A percentile compares a stretch with the other conserved stretches of the same genome.
Evolutionary conservation across 2,329 filamentous ascomycete species (phyloP).

Genomic region (Ophiosphaerella narmari): DNA sequence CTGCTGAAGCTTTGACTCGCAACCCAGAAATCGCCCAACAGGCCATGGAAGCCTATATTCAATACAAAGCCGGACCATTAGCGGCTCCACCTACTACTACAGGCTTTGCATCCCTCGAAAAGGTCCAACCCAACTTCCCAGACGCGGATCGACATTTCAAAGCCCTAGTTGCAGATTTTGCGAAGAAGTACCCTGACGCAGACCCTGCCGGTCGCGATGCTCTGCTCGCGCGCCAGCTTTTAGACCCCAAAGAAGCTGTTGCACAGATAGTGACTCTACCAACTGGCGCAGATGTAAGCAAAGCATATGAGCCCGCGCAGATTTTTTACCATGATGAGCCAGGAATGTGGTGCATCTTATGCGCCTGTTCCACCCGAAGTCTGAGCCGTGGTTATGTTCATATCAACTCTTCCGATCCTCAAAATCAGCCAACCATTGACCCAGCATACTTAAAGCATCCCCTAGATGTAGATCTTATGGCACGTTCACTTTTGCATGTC

Average conservation of each 20-base stretch:
- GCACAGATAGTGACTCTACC: slow-evolving; percentile 25
- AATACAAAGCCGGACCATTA: slow-evolving; percentile 35
- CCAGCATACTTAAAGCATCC: slow-evolving; percentile 52
- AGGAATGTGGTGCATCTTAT: slow-evolving; percentile 28
- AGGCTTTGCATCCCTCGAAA: slow-evolving; percentile 29
- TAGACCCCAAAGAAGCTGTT: slow-evolving; percentile 30
- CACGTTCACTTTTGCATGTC: slow-evolving; percentile 40
- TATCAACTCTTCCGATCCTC: slow-evolving; percentile 45
- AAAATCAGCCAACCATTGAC: slow-evolving; percentile 48
- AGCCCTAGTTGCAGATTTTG: slow-evolving; percentile 18
- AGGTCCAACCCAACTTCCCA: slow-evolving; percentile 23
- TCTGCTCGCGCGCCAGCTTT: slow-evolving; percentile 27
- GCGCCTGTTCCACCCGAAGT: slow-evolving; percentile 29
- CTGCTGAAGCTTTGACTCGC: slow-evolving; percentile 27
- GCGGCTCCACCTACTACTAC: slow-evolving; percentile 27
- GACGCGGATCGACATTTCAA: slow-evolving; percentile 26
- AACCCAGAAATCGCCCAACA: slow-evolving; percentile 31
- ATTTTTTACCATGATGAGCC: slow-evolving; percentile 19
- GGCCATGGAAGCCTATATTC: slow-evolving; percentile 32
- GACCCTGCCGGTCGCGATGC: slow-evolving; percentile 29
- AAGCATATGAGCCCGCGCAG: slow-evolving; percentile 7
- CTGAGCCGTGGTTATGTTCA: slow-evolving; percentile 52
- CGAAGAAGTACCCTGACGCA: slow-evolving; percentile 21
- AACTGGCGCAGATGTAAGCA: slow-evolving; percentile 16
- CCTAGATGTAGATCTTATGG: slow-evolving; percentile 50